Conservation (phyloP, 306 rosid species). For the Acmispon strigosus region DNA sequence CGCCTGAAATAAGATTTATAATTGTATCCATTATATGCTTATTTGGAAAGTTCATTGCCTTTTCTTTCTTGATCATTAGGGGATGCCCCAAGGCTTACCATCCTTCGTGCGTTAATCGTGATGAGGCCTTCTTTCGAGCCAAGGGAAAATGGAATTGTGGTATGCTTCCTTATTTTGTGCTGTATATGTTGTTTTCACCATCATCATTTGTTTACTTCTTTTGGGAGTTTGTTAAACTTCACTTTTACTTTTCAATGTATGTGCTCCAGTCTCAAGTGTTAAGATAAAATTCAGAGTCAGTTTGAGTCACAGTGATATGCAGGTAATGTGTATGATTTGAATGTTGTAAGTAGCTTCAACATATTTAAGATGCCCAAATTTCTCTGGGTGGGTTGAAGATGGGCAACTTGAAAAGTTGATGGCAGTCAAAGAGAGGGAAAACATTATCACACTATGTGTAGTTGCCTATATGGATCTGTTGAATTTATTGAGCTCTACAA, state of each 20-base stretch:
- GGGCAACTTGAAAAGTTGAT: background rate
- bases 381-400: background rate
- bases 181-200: background rate
- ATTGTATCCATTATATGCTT: background rate
- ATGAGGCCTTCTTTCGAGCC: conserved; percentile 87
- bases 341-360: background rate
- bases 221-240: background rate
- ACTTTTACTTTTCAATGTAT: background rate
- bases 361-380: background rate
- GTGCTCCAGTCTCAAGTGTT: background rate
- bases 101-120: conserved; percentile 88
- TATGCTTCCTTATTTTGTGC: conserved; percentile 28
- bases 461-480: background rate
- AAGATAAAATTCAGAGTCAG: background rate
- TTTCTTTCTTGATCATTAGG: conserved; percentile 38
- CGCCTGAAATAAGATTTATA: background rate
- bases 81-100: conserved; percentile 99
- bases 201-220: background rate
- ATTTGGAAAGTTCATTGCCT: background rate
- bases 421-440: background rate
- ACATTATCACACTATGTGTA: background rate
- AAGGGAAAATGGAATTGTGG: conserved; percentile 99
- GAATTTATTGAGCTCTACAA: background rate
- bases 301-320: background rate
- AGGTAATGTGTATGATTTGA: background rate